These are phyloP conservation scores for Glebionis coronaria DNA, from an alignment of 129 eudicot species.

Conservation along the genomic window DNA sequence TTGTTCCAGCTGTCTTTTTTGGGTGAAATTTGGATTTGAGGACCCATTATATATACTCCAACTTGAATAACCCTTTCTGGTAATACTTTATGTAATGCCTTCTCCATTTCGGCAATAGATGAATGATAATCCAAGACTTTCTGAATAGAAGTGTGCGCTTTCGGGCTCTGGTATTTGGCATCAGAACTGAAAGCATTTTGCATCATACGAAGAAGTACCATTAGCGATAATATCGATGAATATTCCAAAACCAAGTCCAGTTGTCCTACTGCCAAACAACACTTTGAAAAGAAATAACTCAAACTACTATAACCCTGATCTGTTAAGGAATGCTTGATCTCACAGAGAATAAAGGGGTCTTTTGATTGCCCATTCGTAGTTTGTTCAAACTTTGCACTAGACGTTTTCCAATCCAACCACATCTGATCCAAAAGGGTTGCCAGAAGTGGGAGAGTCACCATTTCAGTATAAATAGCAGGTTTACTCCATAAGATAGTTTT, in stretches of 20 bases:
- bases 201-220: slow-evolving; percentile 48
- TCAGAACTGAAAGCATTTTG: slow-evolving; percentile 37
- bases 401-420: slow-evolving; percentile 55
- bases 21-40: slow-evolving; percentile 51
- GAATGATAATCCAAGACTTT: slow-evolving; percentile 41
- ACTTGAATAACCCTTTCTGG: slow-evolving; percentile 63
- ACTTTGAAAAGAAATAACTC: slow-evolving; percentile 37
- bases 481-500: slow-evolving; percentile 50
- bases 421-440: slow-evolving; percentile 38
- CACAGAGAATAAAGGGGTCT: slow-evolving; percentile 62
- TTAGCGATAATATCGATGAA: slow-evolving; percentile 39
- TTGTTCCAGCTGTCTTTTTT: slow-evolving; percentile 36
- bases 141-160: slow-evolving; percentile 24
- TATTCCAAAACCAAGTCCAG: slow-evolving; percentile 48
- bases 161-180: slow-evolving; percentile 18
- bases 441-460: slow-evolving; percentile 33
- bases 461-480: slow-evolving; percentile 37
- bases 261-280: slow-evolving; percentile 60
- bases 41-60: slow-evolving; percentile 62
- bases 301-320: slow-evolving; percentile 31
- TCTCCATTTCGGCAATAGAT: slow-evolving; percentile 35
- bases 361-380: slow-evolving; percentile 23
- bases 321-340: slow-evolving; percentile 36
- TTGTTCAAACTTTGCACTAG: slow-evolving; percentile 35
- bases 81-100: slow-evolving; percentile 42